Conservation (phyloP, 2,329 filamentous ascomycete species). For the Neocucurbitaria cava region DNA sequence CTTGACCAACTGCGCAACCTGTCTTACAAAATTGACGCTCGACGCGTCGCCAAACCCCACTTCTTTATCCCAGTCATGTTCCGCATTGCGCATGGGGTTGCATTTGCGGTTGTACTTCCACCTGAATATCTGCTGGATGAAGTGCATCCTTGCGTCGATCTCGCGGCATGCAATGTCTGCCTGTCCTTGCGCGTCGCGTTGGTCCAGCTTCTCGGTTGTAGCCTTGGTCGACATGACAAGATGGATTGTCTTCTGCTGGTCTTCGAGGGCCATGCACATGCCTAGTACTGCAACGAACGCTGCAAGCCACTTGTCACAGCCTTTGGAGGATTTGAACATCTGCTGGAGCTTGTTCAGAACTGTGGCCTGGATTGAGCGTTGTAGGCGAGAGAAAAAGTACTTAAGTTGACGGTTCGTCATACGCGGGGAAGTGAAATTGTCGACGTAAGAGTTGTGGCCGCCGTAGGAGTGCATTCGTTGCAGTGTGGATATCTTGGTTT, state of each 20-base stretch:
- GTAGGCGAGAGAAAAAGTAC: conserved; percentile 56
- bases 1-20: conserved; percentile 48
- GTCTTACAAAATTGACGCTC: conserved; percentile 46
- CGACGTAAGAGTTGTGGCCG: conserved; percentile 35
- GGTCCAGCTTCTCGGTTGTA: conserved; percentile 35
- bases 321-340: conserved; percentile 53
- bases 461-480: conserved; percentile 47
- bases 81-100: conserved; percentile 48
- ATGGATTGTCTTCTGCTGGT: conserved; percentile 55
- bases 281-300: conserved; percentile 56
- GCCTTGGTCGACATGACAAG: conserved; percentile 52
- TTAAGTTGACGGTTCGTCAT: conserved; percentile 59
- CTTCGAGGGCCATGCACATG: conserved; percentile 57
- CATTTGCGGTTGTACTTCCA: conserved; percentile 57
- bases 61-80: conserved; percentile 50
- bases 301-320: conserved; percentile 54
- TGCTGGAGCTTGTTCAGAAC: conserved; percentile 57
- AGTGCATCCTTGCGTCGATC: conserved; percentile 54
- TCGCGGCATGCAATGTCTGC: conserved; percentile 51
- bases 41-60: conserved; percentile 43
- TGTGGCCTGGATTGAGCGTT: conserved; percentile 50
- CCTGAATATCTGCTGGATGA: conserved; percentile 55
- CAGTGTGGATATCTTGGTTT: conserved; percentile 47
- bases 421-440: conserved; percentile 50
- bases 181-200: conserved; percentile 35